Evolutionary conservation across 1,139 yeast species (phyloP).

Genomic region (Yamadazyma sp.): DNA sequence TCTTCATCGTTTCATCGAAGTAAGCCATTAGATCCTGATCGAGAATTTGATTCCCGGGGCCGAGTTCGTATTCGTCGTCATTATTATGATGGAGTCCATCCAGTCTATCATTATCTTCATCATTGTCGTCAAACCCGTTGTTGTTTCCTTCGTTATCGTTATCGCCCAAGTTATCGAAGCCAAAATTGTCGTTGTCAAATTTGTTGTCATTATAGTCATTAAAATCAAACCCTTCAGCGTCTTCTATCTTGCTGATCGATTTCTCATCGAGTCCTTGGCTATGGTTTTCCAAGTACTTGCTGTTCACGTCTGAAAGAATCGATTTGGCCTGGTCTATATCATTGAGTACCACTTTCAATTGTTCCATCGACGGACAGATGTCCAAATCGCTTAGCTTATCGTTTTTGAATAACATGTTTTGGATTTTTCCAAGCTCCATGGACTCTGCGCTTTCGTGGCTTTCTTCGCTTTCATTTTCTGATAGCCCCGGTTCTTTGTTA

Average conservation of each 20-base stretch:
- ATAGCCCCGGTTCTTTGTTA: constrained; percentile 17
- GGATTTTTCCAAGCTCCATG: constrained; percentile 19
- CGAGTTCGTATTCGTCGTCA: constrained; percentile 17
- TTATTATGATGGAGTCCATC: constrained; percentile 10
- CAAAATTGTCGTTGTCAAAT: constrained; percentile 23
- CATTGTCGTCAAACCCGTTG: constrained; percentile 10
- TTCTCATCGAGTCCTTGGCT: constrained; percentile 15
- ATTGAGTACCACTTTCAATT: constrained; percentile 55
- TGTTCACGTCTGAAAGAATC: constrained; percentile 50
- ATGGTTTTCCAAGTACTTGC: constrained; percentile 21
- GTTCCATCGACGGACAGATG: constrained; percentile 64
- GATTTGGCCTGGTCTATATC: constrained; percentile 60
- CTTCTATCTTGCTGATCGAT: constrained; percentile 13
- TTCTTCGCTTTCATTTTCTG: constrained; percentile 12
- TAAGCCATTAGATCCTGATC: constrained; percentile 76
- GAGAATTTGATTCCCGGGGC: constrained; percentile 36
- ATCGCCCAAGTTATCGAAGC: constrained; percentile 17
- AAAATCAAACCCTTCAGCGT: constrained; percentile 22
- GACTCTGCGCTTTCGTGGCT: constrained; percentile 6
- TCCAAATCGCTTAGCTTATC: constrained; percentile 40
- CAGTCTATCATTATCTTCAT: constrained; percentile 13
- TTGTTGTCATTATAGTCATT: constrained; percentile 36
- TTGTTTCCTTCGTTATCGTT: constrained; percentile 18
- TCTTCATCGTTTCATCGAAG: constrained; percentile 68
- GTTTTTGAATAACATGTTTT: constrained; percentile 23